Conservation (phyloP, 345 rosid species). For the Pistacia atlantica region DNA sequence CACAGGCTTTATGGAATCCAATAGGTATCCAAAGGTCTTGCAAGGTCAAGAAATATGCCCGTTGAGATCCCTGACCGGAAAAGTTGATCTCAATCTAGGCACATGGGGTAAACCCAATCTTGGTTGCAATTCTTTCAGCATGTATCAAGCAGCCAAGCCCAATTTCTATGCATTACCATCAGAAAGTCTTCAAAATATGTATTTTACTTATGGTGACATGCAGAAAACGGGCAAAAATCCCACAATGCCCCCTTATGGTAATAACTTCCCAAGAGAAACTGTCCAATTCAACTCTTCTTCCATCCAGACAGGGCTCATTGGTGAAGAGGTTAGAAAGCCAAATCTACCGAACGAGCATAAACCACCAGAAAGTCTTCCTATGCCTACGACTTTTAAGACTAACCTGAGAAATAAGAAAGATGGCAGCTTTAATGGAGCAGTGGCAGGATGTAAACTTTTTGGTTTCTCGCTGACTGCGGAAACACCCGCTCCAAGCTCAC, state of each 20-base stretch:
- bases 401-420: constrained; percentile 43
- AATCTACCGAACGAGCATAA: constrained; percentile 40
- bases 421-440: constrained; percentile 36
- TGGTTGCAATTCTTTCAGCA: constrained; percentile 45
- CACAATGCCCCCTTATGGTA: constrained; percentile 30
- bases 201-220: constrained; percentile 47
- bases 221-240: constrained; percentile 40
- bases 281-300: constrained; percentile 36
- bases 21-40: constrained; percentile 85
- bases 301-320: constrained; percentile 23
- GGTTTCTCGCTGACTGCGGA: constrained; percentile 76
- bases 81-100: constrained; percentile 55
- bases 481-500: constrained; percentile 46
- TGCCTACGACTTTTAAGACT: constrained; percentile 40
- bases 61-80: constrained; percentile 54
- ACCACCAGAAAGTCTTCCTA: constrained; percentile 35
- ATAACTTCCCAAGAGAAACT: constrained; percentile 43
- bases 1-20: constrained; percentile 62
- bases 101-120: constrained; percentile 54
- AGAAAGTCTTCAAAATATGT: constrained; percentile 45
- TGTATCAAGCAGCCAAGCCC: constrained; percentile 51
- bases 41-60: constrained; percentile 98
- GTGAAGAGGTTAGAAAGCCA: constrained; percentile 44
- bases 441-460: constrained; percentile 72
- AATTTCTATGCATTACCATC: constrained; percentile 52